These are phyloP conservation scores for Crepidotus variabilis DNA, from an alignment of 768 basidiomycete genomes.

Conservation along the genomic window DNA sequence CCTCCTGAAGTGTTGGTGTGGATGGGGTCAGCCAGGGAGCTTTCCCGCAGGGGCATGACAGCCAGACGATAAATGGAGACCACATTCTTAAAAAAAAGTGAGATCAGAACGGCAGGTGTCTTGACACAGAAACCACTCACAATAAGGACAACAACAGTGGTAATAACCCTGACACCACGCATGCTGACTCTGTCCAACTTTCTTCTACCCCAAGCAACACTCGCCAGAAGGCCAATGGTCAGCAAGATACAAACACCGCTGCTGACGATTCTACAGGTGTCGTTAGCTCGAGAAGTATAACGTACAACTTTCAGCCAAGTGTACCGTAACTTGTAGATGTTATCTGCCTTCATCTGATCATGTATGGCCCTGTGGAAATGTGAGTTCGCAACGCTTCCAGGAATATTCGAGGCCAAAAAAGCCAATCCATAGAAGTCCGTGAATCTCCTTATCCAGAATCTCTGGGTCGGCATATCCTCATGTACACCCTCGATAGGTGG, in stretches of 20 bases:
- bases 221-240: slow-evolving; percentile 9
- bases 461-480: slow-evolving; percentile 25
- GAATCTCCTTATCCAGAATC: slow-evolving; percentile 26
- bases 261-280: slow-evolving; percentile 21
- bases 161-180: slow-evolving; percentile 17
- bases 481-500: slow-evolving; percentile 20
- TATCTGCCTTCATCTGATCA: slow-evolving; percentile 16
- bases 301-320: neutral
- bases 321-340: slow-evolving; percentile 18
- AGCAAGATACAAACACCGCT: slow-evolving; percentile 14
- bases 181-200: slow-evolving; percentile 23
- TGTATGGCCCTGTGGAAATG: slow-evolving; percentile 16
- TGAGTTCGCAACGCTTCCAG: slow-evolving; percentile 27
- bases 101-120: neutral
- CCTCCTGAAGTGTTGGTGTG: slow-evolving; percentile 28
- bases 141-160: slow-evolving; percentile 20
- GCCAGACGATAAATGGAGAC: slow-evolving; percentile 36
- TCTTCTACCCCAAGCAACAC: slow-evolving; percentile 19
- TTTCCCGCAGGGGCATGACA: slow-evolving; percentile 31
- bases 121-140: slow-evolving; percentile 20
- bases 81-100: slow-evolving; percentile 17
- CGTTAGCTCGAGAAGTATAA: neutral
- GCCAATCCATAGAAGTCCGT: slow-evolving; percentile 18
- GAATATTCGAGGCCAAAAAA: slow-evolving; percentile 29
- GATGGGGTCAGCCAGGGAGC: slow-evolving; percentile 29